A percentile compares a stretch with the other conserved stretches of the same genome.
These are phyloP conservation scores for Cyathus striatus DNA, from an alignment of 768 basidiomycete genomes.

Conservation along the genomic window DNA sequence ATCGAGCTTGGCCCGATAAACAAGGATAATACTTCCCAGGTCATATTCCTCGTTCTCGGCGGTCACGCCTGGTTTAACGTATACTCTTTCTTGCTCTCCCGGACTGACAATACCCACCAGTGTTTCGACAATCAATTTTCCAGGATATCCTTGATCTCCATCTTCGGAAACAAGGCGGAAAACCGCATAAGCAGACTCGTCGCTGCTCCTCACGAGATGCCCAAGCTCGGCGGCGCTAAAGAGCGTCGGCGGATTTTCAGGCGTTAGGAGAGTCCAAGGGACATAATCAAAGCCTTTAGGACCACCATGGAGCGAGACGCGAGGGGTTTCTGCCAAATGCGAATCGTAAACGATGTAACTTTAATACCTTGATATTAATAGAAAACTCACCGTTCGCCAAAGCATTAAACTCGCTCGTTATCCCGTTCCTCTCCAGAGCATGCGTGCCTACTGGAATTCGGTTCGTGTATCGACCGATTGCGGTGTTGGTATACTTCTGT, in stretches of 20 bases:
- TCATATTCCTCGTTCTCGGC: constrained; percentile 30
- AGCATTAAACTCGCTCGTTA: constrained; percentile 41
- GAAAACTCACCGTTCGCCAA: constrained; percentile 29
- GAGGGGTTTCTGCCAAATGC: constrained; percentile 43
- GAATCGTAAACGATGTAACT: too few species aligned
- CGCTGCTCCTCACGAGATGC: constrained; percentile 28
- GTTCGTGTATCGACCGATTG: constrained; percentile 72
- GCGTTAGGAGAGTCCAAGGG: constrained; percentile 44
- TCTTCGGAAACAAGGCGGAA: constrained; percentile 56
- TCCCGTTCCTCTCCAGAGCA: constrained; percentile 45
- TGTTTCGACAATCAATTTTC: constrained; percentile 54
- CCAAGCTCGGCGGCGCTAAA: constrained; percentile 52
- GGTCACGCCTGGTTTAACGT: constrained; percentile 17
- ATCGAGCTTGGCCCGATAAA: constrained; percentile 69
- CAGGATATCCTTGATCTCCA: constrained; percentile 71
- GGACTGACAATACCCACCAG: constrained; percentile 44
- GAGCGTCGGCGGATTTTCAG: constrained; percentile 36
- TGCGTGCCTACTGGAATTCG: constrained; percentile 61
- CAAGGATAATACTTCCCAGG: constrained; percentile 61
- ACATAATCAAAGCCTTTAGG: constrained; percentile 57
- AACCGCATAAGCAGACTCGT: constrained; percentile 34
- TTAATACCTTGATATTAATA: constrained; percentile 2
- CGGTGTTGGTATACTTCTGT: constrained; percentile 68
- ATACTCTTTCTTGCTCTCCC: constrained; percentile 22
- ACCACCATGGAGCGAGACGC: constrained; percentile 72